These are phyloP conservation scores for Colletotrichum sojae DNA, from an alignment of 2,329 filamentous ascomycete genomes.

Conservation along the genomic window DNA sequence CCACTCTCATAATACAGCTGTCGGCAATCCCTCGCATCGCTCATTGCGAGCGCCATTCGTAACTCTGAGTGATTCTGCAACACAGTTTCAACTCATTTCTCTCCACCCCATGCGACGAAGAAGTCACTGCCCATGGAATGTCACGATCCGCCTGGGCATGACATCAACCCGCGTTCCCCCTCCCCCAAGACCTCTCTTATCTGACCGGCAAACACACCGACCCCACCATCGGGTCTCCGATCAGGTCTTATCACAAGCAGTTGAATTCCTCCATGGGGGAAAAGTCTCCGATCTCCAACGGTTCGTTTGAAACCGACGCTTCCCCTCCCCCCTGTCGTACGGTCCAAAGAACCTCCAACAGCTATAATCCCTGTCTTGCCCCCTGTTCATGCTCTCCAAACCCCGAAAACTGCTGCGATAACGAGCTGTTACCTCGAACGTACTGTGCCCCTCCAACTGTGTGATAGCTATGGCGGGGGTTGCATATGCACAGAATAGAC, in stretches of 20 bases:
- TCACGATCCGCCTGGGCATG: constrained; percentile 3
- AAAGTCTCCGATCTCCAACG: constrained; percentile 34
- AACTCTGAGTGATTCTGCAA: background rate
- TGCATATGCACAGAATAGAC: background rate
- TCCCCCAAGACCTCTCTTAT: constrained; percentile 15
- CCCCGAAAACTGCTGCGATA: constrained; percentile 4
- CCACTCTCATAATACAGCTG: too few species aligned
- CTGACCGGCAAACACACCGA: constrained; percentile 2
- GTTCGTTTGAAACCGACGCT: constrained; percentile 32
- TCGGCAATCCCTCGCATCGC: background rate
- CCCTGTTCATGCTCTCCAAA: background rate
- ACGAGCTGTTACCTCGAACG: background rate
- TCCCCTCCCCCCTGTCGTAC: background rate
- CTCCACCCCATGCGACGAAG: too few species aligned
- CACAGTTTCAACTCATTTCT: too few species aligned
- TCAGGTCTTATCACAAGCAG: constrained; percentile 24
- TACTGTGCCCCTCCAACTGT: background rate
- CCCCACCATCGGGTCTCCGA: constrained; percentile 21
- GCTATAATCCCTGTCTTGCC: background rate
- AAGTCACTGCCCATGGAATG: too few species aligned
- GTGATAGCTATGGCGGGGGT: constrained; percentile 1
- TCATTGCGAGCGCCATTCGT: background rate
- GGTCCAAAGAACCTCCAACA: background rate
- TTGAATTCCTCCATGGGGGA: background rate
- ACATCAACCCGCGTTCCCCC: constrained; percentile 20